These are phyloP conservation scores for Penicillium polonicum DNA, from an alignment of 2,329 filamentous ascomycete species.

Conservation along the genomic window DNA sequence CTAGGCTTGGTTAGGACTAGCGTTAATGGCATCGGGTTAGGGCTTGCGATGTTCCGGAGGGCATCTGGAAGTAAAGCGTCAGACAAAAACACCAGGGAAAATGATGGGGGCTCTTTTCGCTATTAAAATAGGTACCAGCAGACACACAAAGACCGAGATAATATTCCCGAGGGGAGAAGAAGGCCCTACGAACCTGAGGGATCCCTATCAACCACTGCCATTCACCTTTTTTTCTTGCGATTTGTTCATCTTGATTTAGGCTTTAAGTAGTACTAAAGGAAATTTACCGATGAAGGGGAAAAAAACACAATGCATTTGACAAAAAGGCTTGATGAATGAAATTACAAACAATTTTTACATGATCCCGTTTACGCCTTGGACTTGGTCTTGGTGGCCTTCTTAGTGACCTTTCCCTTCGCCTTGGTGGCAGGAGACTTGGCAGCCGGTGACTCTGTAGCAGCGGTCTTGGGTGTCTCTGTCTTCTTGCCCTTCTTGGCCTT, in stretches of 20 bases:
- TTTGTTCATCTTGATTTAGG: not conserved
- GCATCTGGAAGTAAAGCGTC: not conserved
- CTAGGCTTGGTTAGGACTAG: constrained; percentile 23
- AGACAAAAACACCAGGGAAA: not conserved
- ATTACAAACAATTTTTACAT: constrained; percentile 23
- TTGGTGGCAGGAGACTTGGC: constrained; percentile 20
- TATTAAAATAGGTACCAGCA: not conserved
- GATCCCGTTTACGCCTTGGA: constrained; percentile 27
- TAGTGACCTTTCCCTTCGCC: constrained; percentile 28
- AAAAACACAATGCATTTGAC: constrained; percentile 19
- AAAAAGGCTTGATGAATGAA: constrained; percentile 21
- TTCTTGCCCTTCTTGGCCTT: constrained; percentile 38
- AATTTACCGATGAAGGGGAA: not conserved
- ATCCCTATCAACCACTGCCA: not conserved
- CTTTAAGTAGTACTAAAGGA: not conserved
- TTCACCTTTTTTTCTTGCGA: not conserved
- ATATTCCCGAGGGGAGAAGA: not conserved
- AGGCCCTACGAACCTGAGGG: not conserved
- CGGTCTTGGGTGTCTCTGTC: constrained; percentile 27
- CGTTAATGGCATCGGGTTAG: not conserved
- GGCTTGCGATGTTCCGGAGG: not conserved
- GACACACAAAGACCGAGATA: not conserved
- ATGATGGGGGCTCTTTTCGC: no score
- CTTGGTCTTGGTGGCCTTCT: constrained; percentile 35
- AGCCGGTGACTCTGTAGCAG: constrained; percentile 24